These are phyloP conservation scores for Scedosporium aurantiacum DNA, from an alignment of 2,329 filamentous ascomycete species.

Conservation along the genomic window DNA sequence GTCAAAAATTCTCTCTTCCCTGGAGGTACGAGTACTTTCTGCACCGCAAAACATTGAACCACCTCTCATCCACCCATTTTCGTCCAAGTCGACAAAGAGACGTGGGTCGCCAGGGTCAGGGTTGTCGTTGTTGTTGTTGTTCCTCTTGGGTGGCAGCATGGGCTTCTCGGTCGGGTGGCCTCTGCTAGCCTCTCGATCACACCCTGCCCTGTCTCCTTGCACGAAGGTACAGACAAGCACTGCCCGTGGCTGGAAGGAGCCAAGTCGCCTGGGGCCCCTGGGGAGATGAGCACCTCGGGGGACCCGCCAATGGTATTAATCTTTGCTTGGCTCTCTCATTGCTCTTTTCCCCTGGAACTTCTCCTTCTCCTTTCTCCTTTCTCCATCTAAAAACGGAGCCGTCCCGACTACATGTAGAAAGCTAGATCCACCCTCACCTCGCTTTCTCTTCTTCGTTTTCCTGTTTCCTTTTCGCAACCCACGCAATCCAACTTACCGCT, in stretches of 20 bases:
- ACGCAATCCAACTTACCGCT: conserved; percentile 52
- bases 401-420: neutral
- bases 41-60: neutral
- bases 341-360: neutral
- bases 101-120: neutral
- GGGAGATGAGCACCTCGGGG: neutral
- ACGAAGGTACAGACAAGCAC: neutral
- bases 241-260: neutral
- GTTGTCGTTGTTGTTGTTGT: no score
- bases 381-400: conserved; percentile 2
- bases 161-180: neutral
- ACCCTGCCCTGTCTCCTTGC: neutral
- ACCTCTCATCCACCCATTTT: neutral
- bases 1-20: neutral
- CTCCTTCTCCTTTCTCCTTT: conserved; percentile 1
- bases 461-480: conserved; percentile 21
- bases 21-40: neutral
- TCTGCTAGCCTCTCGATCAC: neutral
- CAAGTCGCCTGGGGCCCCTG: neutral
- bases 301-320: conserved; percentile 1
- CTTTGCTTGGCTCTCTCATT: conserved; percentile 1
- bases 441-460: conserved; percentile 17
- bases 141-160: neutral
- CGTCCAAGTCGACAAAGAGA: neutral
- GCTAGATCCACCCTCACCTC: neutral